Conservation (phyloP, 495 filamentous ascomycete genomes). For the Podospora anserina region DNA sequence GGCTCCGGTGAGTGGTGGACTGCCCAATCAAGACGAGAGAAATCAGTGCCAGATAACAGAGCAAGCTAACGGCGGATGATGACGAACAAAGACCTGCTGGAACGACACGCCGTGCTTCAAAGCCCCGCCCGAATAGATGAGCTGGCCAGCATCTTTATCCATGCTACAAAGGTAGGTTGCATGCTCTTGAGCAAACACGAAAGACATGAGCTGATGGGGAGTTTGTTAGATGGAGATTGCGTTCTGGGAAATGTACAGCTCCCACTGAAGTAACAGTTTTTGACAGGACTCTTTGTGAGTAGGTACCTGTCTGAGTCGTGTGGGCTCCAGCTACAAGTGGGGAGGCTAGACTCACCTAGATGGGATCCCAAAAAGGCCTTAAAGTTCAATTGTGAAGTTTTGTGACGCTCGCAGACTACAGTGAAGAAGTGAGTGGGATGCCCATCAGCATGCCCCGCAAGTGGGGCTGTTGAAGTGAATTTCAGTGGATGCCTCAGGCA, state of each 20-base stretch:
- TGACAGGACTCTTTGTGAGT: neutral
- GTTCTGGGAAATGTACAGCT: conserved; percentile 76
- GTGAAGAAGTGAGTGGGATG: neutral
- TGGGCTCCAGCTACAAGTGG: neutral
- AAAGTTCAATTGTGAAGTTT: neutral
- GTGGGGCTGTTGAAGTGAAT: neutral
- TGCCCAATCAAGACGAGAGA: neutral
- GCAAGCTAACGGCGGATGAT: conserved; percentile 25
- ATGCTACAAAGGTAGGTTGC: conserved; percentile 66
- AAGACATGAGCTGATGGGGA: neutral
- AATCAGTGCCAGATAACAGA: neutral
- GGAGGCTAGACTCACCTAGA: neutral
- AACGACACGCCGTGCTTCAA: conserved; percentile 64
- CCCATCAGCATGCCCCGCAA: neutral
- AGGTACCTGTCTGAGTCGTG: neutral
- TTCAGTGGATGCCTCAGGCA: neutral
- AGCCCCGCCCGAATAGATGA: conserved; percentile 74
- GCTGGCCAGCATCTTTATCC: conserved; percentile 76
- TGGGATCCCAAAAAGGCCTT: neutral
- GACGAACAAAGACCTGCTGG: conserved; percentile 58
- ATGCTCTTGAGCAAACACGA: neutral
- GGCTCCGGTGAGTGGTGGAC: conserved; percentile 57
- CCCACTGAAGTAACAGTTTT: conserved; percentile 8
- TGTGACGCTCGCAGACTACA: neutral
- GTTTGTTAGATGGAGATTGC: conserved; percentile 68